A percentile compares a stretch with the other conserved stretches of the same genome.
phyloP scores from a whole-genome alignment of 345 rosid species.

The Arabidopsis suecica region DNA sequence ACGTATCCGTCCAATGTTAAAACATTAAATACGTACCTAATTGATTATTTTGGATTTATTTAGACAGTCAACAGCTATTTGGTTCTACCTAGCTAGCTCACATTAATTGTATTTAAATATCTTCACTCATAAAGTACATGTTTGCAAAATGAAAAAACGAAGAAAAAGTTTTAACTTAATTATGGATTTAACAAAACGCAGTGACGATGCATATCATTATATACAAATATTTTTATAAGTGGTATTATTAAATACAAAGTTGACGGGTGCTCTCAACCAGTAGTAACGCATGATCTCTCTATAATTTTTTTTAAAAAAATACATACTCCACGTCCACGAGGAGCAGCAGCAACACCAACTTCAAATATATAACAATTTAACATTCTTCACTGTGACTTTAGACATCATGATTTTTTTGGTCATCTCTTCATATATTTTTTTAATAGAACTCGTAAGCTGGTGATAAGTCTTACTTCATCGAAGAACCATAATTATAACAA shows the following conservation, averaged over 20 bases:
- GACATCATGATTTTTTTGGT: background rate
- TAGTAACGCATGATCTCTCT: background rate
- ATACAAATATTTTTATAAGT: background rate
- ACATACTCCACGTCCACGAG: constrained; percentile 22
- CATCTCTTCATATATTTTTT: background rate
- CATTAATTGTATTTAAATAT: constrained; percentile 12
- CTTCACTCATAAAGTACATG: background rate
- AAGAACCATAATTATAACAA: constrained; percentile 7
- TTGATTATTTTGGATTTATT: background rate
- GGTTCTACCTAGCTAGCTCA: constrained; percentile 11
- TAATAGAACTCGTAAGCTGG: background rate
- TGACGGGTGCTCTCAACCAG: background rate
- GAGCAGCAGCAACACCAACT: constrained; percentile 27
- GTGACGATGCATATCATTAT: too few relatives aligned
- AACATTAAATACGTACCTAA: constrained; percentile 10
- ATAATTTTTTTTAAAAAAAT: background rate
- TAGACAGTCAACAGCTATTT: constrained; percentile 6
- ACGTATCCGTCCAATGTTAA: constrained; percentile 15
- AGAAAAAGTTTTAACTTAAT: background rate
- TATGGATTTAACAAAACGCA: too few relatives aligned
- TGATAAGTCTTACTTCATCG: constrained; percentile 27
- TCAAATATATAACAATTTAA: constrained; percentile 14
- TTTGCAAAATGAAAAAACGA: background rate
- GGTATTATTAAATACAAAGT: background rate
- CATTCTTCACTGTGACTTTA: background rate